phyloP scores from a whole-genome alignment of 495 filamentous ascomycete genomes.

The Neurospora sp. region DNA sequence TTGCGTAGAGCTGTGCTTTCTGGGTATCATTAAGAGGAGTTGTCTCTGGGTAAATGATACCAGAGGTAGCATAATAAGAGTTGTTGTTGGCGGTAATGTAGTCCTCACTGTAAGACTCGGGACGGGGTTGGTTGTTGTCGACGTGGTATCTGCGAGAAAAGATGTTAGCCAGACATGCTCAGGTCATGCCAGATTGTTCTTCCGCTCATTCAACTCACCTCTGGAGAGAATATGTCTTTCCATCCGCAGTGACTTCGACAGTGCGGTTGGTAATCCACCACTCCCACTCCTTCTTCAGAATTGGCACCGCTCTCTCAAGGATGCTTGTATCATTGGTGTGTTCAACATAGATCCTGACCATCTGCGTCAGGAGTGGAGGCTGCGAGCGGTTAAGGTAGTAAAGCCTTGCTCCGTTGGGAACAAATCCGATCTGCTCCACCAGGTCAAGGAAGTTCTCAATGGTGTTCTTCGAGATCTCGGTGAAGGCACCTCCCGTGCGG shows the following conservation, averaged over 20 bases:
- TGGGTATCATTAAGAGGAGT: constrained; percentile 29
- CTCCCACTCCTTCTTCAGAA: constrained; percentile 38
- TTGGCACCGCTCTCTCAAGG: constrained; percentile 32
- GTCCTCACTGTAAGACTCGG: constrained; percentile 41
- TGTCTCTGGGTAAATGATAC: constrained; percentile 38
- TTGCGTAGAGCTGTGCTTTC: constrained; percentile 31
- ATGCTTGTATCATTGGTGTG: constrained; percentile 42
- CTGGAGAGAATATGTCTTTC: constrained; percentile 30
- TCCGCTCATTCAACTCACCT: constrained; percentile 17
- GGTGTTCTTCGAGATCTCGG: constrained; percentile 37
- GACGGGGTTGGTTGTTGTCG: constrained; percentile 38
- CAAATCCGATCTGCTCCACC: constrained; percentile 39
- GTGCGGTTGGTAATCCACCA: constrained; percentile 39
- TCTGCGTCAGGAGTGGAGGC: constrained; percentile 38
- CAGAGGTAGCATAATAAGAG: constrained; percentile 34
- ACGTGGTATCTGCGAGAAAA: constrained; percentile 28
- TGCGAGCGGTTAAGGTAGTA: constrained; percentile 42
- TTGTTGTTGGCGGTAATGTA: constrained; percentile 36
- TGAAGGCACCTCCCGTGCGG: constrained; percentile 38
- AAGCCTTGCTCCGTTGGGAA: constrained; percentile 39
- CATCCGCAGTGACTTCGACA: constrained; percentile 22
- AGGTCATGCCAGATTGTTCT: not conserved
- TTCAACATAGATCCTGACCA: constrained; percentile 39
- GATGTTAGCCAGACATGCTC: not conserved
- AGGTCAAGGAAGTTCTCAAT: constrained; percentile 44